Conservation (phyloP, 257 asterid genomes). For the Solanum sitiens region DNA sequence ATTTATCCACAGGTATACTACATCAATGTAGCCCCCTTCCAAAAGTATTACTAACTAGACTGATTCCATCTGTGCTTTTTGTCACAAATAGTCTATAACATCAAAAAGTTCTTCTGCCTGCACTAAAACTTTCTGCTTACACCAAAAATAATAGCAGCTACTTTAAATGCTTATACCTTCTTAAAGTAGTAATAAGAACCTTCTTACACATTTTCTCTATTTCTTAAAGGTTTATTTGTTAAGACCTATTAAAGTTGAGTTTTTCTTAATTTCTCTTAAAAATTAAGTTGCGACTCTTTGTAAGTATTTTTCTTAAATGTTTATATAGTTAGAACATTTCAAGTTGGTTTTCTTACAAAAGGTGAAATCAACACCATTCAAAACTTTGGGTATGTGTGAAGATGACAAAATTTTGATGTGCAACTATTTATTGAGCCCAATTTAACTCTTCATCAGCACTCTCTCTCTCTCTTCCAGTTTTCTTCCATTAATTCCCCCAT, state of each 20-base stretch:
- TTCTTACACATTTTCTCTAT: neutral
- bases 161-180: neutral
- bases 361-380: neutral
- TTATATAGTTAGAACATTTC: neutral
- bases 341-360: neutral
- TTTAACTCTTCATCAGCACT: neutral
- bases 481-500: neutral
- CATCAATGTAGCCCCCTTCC: no score
- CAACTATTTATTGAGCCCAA: neutral
- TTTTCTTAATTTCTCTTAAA: neutral
- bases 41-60: no score
- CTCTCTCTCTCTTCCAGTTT: neutral
- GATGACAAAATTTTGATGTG: neutral
- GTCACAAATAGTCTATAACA: no score
- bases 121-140: no score
- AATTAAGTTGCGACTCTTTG: neutral
- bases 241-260: neutral
- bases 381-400: neutral
- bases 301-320: neutral
- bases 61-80: no score
- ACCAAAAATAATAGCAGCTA: neutral
- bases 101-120: no score
- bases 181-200: neutral
- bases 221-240: neutral
- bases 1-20: no score